A percentile compares a stretch with the other conserved stretches of the same genome.
phyloP scores from a whole-genome alignment of 2,329 filamentous ascomycete species.

The Aureobasidium musti region DNA sequence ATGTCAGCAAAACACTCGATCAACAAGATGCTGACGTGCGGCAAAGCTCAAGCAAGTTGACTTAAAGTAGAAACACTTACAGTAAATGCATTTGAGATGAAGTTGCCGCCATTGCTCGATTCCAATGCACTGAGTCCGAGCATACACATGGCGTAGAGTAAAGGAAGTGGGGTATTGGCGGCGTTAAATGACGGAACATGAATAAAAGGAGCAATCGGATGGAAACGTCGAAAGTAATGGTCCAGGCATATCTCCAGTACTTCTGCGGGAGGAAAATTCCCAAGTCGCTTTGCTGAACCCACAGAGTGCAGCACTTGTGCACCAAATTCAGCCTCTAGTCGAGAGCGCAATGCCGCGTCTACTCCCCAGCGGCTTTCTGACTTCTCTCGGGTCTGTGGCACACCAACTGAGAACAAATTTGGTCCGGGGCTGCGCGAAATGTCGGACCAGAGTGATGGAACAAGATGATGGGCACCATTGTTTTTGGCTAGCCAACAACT shows the following conservation, averaged over 20 bases:
- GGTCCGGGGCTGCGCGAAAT: constrained; percentile 39
- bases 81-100: constrained; percentile 52
- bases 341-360: constrained; percentile 45
- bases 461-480: constrained; percentile 40
- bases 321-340: constrained; percentile 42
- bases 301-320: constrained; percentile 33
- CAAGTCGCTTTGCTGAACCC: constrained; percentile 35
- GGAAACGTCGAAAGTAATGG: constrained; percentile 57
- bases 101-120: constrained; percentile 54
- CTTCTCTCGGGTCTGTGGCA: constrained; percentile 38
- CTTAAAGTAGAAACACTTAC: constrained; percentile 34
- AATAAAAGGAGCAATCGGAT: constrained; percentile 56
- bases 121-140: constrained; percentile 56
- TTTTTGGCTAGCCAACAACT: constrained; percentile 44
- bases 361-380: constrained; percentile 44
- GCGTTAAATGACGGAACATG: constrained; percentile 57
- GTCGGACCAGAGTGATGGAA: constrained; percentile 43
- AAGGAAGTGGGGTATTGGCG: constrained; percentile 49
- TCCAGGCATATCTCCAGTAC: constrained; percentile 58
- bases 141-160: constrained; percentile 56
- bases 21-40: constrained; percentile 28
- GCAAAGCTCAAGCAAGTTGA: constrained; percentile 26
- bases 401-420: constrained; percentile 42
- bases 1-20: constrained; percentile 9
- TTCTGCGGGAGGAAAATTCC: constrained; percentile 50